A percentile compares a stretch with the other conserved stretches of the same genome.
Evolutionary conservation across 371 early-diverging fungal genomes (phyloP).

Genomic region (Synchytrium microbalum): DNA sequence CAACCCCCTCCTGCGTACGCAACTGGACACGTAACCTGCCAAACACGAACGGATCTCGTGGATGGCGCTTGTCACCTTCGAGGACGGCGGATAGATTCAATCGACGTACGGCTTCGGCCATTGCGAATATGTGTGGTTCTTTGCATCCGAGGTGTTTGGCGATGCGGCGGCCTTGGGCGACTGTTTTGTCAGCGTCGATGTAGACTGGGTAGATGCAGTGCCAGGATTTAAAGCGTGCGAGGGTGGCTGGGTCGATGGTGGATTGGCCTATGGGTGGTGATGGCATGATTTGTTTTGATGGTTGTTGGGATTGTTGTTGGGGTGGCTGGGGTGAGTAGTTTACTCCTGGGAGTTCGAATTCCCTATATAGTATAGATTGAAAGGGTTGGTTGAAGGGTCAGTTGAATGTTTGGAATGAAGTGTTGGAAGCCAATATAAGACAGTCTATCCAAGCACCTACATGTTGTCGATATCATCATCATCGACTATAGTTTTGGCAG

Average conservation of each 20-base stretch:
- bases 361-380: too few relatives aligned
- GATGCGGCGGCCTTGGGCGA: constrained; percentile 46
- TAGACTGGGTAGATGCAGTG: constrained; percentile 60
- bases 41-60: constrained; percentile 26
- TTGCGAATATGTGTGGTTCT: constrained; percentile 57
- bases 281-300: too few relatives aligned
- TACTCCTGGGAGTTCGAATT: not conserved
- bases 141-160: constrained; percentile 37
- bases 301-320: too few relatives aligned
- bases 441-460: not conserved
- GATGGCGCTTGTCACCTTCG: constrained; percentile 38
- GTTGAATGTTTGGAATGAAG: too few relatives aligned
- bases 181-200: constrained; percentile 47
- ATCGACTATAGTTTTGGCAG: not conserved
- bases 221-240: constrained; percentile 26
- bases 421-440: too few relatives aligned
- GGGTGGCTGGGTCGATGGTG: not conserved
- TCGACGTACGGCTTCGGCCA: constrained; percentile 51
- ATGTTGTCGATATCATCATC: not conserved
- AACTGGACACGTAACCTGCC: constrained; percentile 27
- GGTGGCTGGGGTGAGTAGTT: too few relatives aligned
- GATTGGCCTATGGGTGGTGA: too few relatives aligned
- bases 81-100: constrained; percentile 50
- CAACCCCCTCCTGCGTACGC: not conserved
- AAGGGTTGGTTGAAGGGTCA: too few relatives aligned